Base-by-base conservation (phyloP, 2,329 filamentous ascomycete species). In the Epichloe typhina region DNA sequence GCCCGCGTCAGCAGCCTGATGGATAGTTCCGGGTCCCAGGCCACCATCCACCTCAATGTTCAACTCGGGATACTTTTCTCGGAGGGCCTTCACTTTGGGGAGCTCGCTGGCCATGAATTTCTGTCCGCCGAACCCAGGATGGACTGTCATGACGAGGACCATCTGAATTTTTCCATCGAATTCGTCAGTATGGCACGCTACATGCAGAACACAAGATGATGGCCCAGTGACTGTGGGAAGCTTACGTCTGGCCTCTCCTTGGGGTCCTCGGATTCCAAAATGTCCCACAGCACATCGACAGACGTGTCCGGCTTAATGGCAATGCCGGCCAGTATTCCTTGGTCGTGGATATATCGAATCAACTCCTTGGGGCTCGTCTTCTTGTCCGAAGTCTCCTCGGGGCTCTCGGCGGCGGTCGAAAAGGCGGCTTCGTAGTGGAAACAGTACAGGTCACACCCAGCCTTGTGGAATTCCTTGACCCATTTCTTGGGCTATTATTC, bases 41-140 rank as follows among this genome's bases (percentile, higher is more conserved):
- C 93, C 93, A 49, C 93, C 93, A 66, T 98, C 93, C 40, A 98
- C 91, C 70, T 98, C 93, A 61, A 98, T 98, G 71, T 96, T 93
- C 55, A 98, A 72, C 5, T 95, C 79, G 2, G 93, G 91, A 66
- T 97, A 98, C 62, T 80, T 82, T 64, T 83, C 72, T 53, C 93
- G 82, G 59, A 98, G 75, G 39, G 84, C 88, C 57, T 84, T 71
- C 23, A 98, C 93, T 72, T 98, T 98, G 64, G 91, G 89, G 58
- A 98, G 80, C 72, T 95, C 88, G 6, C 87, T 88, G 12, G 88
- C 83, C 89, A 97, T 97, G 75, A 98, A 98, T 64, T 95, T 96
- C 66, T 98, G 93, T 6, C 93, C 93, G 55, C 93, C 93, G 64
- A 98, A 98, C 44, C 93, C 93, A 43, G 93, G 93, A 70, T 98